phyloP scores from a whole-genome alignment of 75 land plant species.

The Isoetes taiwanensis region DNA sequence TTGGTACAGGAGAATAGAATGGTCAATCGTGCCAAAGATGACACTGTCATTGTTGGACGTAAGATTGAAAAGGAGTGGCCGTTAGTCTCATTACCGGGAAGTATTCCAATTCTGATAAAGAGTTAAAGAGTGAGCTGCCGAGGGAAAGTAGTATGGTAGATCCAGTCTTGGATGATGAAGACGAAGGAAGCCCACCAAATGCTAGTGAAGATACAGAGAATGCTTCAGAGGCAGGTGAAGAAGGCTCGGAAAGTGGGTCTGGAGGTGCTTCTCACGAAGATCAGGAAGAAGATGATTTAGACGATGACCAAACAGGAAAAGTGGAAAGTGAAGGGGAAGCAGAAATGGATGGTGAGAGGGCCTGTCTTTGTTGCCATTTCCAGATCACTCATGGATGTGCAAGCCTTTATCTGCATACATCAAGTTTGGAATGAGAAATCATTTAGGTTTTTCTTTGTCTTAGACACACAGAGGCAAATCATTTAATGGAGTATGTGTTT shows the following conservation, averaged over 20 bases:
- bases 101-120: not conserved
- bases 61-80: constrained; percentile 36
- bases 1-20: no score
- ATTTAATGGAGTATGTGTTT: no score
- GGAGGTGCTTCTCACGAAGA: constrained; percentile 70
- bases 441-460: not conserved
- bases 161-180: constrained; percentile 72
- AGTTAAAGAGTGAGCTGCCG: constrained; percentile 22
- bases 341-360: constrained; percentile 84
- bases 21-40: no score
- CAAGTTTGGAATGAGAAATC: constrained; percentile 27
- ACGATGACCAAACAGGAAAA: constrained; percentile 52
- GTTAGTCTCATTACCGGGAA: not conserved
- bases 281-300: constrained; percentile 54
- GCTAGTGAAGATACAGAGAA: constrained; percentile 75
- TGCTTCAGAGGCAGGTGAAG: constrained; percentile 64
- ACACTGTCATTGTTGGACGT: no score
- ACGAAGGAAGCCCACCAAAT: constrained; percentile 70
- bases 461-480: not conserved
- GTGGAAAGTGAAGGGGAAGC: constrained; percentile 58
- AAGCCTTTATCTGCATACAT: constrained; percentile 70
- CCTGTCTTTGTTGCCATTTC: constrained; percentile 28
- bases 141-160: constrained; percentile 30
- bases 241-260: constrained; percentile 74
- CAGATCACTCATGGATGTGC: constrained; percentile 40